These are phyloP conservation scores for Tolypocladium tundrense DNA, from an alignment of 2,329 filamentous ascomycete genomes.

Conservation along the genomic window DNA sequence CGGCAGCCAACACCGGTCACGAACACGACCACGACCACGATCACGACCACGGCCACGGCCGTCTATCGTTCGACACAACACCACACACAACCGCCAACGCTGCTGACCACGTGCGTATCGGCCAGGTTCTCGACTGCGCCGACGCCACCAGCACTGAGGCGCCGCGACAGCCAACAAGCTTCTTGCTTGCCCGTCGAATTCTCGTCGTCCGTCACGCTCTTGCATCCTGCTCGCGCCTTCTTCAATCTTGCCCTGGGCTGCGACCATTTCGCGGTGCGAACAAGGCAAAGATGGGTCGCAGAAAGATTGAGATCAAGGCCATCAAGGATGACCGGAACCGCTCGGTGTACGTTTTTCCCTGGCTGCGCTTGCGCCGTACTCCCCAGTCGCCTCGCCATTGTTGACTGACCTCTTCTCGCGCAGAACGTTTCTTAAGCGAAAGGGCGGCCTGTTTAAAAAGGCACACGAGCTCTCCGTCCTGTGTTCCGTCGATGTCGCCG, in stretches of 20 bases:
- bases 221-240: background rate
- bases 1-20: background rate
- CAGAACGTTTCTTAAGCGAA: conserved; percentile 96
- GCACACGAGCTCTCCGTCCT: conserved; percentile 96
- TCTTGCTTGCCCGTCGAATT: background rate
- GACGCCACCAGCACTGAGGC: background rate
- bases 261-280: background rate
- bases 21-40: background rate
- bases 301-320: conserved; percentile 99
- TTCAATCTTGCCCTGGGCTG: background rate
- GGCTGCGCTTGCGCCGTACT: background rate
- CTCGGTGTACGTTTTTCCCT: conserved; percentile 65
- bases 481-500: conserved; percentile 95
- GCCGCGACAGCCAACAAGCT: background rate
- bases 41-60: background rate
- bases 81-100: background rate
- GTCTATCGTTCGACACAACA: background rate
- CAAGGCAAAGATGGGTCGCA: conserved; percentile 66
- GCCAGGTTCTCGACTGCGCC: background rate
- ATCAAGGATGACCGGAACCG: conserved; percentile 98
- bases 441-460: conserved; percentile 98
- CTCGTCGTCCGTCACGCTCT: background rate
- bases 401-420: conserved; percentile 1
- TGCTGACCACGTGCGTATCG: background rate
- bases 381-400: background rate